These are phyloP conservation scores for Podospora appendiculata DNA, from an alignment of 495 filamentous ascomycete species.

Conservation along the genomic window DNA sequence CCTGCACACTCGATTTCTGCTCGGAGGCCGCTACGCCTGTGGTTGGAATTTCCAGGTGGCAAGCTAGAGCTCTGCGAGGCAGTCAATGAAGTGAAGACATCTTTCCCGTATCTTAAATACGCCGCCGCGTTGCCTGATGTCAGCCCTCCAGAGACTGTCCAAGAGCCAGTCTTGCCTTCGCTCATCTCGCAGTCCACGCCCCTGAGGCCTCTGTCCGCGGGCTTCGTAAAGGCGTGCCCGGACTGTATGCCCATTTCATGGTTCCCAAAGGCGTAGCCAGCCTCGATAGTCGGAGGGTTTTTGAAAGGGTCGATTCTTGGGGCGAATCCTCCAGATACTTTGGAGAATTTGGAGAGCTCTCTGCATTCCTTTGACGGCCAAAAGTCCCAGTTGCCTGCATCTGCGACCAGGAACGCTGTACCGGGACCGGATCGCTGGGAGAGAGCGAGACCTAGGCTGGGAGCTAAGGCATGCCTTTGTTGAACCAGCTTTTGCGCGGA, in stretches of 20 bases:
- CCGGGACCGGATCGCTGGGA: conserved; percentile 3
- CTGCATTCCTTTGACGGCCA: conserved; percentile 13
- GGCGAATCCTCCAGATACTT: background rate
- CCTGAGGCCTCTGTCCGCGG: conserved; percentile 9
- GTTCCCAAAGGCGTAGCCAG: conserved; percentile 15
- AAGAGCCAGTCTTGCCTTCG: conserved; percentile 5
- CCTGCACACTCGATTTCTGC: conserved; percentile 16
- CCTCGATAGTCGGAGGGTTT: conserved; percentile 16
- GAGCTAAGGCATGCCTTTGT: background rate
- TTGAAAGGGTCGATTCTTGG: conserved; percentile 6
- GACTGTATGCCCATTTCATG: conserved; percentile 13
- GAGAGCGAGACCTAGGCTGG: conserved; percentile 16
- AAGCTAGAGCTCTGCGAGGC: background rate
- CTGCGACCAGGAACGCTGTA: conserved; percentile 13
- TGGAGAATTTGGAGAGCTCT: conserved; percentile 12
- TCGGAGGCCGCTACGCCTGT: conserved; percentile 3
- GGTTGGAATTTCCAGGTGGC: background rate
- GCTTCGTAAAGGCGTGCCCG: conserved; percentile 13
- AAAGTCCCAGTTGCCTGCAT: conserved; percentile 14
- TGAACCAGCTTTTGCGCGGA: conserved; percentile 7
- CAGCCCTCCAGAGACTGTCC: conserved; percentile 15
- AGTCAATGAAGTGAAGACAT: conserved; percentile 9
- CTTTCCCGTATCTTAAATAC: conserved; percentile 18
- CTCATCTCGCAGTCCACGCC: conserved; percentile 14
- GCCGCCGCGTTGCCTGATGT: conserved; percentile 8